Conservation (phyloP, 2,329 filamentous ascomycete genomes). For the Talaromyces islandicus region DNA sequence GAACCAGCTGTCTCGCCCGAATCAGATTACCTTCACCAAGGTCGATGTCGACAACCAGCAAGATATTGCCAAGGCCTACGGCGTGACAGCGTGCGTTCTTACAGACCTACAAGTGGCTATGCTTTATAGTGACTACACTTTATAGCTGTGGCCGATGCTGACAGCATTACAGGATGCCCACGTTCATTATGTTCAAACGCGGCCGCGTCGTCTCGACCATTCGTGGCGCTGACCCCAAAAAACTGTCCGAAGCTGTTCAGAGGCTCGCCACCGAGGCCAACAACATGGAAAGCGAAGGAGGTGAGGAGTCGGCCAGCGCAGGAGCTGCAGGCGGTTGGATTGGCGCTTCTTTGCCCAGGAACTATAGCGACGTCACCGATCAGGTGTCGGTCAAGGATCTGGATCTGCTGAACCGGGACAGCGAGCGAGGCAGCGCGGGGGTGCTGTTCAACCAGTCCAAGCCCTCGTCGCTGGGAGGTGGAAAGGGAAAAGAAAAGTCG, state of each 20-base stretch:
- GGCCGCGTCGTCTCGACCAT: conserved; percentile 63
- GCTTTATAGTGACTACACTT: neutral
- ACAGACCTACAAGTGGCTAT: neutral
- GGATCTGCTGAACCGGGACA: conserved; percentile 83
- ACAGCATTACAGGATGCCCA: conserved; percentile 59
- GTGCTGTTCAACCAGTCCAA: conserved; percentile 65
- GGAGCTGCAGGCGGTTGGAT: conserved; percentile 55
- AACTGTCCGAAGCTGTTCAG: conserved; percentile 65
- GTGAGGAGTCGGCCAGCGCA: conserved; percentile 39
- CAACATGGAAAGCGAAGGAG: conserved; percentile 39
- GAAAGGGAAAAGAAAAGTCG: conserved; percentile 41
- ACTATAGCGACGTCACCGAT: conserved; percentile 77
- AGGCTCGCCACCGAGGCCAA: conserved; percentile 62
- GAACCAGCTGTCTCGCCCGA: conserved; percentile 61
- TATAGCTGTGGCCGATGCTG: neutral
- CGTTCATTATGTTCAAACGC: conserved; percentile 83
- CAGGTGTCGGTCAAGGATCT: conserved; percentile 72
- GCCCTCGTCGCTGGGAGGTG: conserved; percentile 53
- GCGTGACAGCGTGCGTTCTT: conserved; percentile 56
- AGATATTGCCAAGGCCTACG: conserved; percentile 67
- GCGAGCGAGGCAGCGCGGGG: conserved; percentile 65
- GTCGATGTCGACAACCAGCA: conserved; percentile 74
- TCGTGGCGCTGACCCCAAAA: conserved; percentile 65
- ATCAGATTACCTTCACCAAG: conserved; percentile 76
- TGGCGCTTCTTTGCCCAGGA: conserved; percentile 67